These are phyloP conservation scores for Annulohypoxylon maeteangense DNA, from an alignment of 495 filamentous ascomycete genomes.

Conservation along the genomic window DNA sequence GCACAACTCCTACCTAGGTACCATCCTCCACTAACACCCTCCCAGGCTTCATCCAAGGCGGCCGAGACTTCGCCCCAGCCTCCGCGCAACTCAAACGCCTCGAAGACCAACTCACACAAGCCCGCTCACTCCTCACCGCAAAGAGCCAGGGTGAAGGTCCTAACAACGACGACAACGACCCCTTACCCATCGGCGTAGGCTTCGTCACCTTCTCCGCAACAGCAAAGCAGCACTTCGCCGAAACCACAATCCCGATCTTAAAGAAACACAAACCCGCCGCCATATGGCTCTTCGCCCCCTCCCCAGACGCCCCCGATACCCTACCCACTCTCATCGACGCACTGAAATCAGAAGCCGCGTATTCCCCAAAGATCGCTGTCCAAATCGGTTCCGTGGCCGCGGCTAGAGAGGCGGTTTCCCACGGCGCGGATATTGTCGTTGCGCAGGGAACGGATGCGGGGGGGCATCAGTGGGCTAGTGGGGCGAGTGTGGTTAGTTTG, in stretches of 20 bases:
- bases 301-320: slow-evolving; percentile 60
- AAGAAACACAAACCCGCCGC: slow-evolving; percentile 67
- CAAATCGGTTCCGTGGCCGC: slow-evolving; percentile 73
- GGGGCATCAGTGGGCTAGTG: slow-evolving; percentile 72
- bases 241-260: slow-evolving; percentile 52
- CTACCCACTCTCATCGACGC: slow-evolving; percentile 48
- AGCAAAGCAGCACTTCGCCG: slow-evolving; percentile 44
- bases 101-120: slow-evolving; percentile 51
- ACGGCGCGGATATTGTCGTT: slow-evolving; percentile 71
- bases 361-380: slow-evolving; percentile 65
- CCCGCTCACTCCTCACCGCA: slow-evolving; percentile 45
- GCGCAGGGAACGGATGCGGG: slow-evolving; percentile 81
- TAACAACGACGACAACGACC: slow-evolving; percentile 38
- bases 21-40: not conserved
- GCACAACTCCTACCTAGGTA: not conserved
- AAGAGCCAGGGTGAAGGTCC: too few relatives aligned
- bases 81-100: slow-evolving; percentile 46
- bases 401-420: slow-evolving; percentile 56
- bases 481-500: slow-evolving; percentile 65
- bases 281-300: slow-evolving; percentile 79
- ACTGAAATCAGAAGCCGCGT: slow-evolving; percentile 31
- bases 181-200: slow-evolving; percentile 55
- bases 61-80: slow-evolving; percentile 47
- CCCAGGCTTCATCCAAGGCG: slow-evolving; percentile 54
- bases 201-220: slow-evolving; percentile 50